Conservation (phyloP, 768 basidiomycete genomes). For the Zangia roseola region DNA sequence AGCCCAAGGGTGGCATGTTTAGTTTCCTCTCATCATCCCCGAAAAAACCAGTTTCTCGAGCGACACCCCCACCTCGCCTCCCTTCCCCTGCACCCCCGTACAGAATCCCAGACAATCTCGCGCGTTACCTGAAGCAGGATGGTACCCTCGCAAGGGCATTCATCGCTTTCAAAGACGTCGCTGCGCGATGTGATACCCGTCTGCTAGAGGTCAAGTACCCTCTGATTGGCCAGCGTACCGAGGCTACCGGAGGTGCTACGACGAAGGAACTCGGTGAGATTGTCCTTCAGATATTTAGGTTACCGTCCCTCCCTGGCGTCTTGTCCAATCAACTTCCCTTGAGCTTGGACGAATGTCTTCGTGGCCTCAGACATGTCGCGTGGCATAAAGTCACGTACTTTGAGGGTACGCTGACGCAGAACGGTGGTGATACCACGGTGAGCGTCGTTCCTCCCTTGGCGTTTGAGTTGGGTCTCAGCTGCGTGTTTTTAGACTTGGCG, state of each 20-base stretch:
- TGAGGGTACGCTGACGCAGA: slow-evolving; percentile 90
- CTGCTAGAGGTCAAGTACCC: slow-evolving; percentile 83
- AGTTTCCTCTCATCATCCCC: slow-evolving; percentile 73
- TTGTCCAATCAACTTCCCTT: slow-evolving; percentile 78
- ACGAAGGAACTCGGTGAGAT: slow-evolving; percentile 84
- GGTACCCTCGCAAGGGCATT: slow-evolving; percentile 88
- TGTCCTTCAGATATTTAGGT: slow-evolving; percentile 84
- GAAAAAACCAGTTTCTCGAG: slow-evolving; percentile 61
- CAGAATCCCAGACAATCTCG: slow-evolving; percentile 69
- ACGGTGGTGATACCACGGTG: slow-evolving; percentile 90
- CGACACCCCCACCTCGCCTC: slow-evolving; percentile 27
- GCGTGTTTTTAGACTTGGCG: slow-evolving; percentile 62
- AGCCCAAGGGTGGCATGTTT: slow-evolving; percentile 63
- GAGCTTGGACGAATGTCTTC: slow-evolving; percentile 88
- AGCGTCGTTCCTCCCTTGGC: slow-evolving; percentile 31
- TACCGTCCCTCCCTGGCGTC: slow-evolving; percentile 87
- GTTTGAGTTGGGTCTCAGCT: background rate
- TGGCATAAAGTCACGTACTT: slow-evolving; percentile 96
- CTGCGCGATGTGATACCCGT: slow-evolving; percentile 76
- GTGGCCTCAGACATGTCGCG: slow-evolving; percentile 83
- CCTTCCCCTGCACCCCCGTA: slow-evolving; percentile 38
- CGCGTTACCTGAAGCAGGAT: slow-evolving; percentile 78
- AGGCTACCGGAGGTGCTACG: slow-evolving; percentile 49
- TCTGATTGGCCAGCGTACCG: slow-evolving; percentile 71
- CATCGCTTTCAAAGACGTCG: slow-evolving; percentile 87